Percentiles rank a stretch among this genome's conserved stretches.
These are phyloP conservation scores for Candida albicans DNA, from an alignment of 1,139 yeast genomes.

Conservation along the genomic window DNA sequence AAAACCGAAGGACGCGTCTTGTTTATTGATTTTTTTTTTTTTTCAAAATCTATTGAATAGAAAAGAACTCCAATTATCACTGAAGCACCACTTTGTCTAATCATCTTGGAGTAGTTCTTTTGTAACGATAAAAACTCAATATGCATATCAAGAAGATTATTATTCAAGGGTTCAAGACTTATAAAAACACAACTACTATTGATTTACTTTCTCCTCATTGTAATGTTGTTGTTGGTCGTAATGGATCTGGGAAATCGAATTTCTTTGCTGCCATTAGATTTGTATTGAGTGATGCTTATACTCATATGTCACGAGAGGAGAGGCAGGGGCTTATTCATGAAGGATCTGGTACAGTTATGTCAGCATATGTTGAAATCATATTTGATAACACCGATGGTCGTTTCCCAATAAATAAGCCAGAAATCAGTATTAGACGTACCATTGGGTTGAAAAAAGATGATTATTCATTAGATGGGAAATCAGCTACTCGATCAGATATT, in stretches of 20 bases:
- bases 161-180: constrained; percentile 94
- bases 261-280: constrained; percentile 94
- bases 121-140: too few relatives aligned
- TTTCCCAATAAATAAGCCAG: constrained; percentile 67
- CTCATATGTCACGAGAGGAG: constrained; percentile 85
- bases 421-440: constrained; percentile 77
- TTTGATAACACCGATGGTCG: constrained; percentile 81
- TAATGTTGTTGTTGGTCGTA: constrained; percentile 91
- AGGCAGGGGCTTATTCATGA: constrained; percentile 86
- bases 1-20: too few relatives aligned
- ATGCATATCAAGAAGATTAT: constrained; percentile 53
- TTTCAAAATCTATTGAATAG: too few relatives aligned
- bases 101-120: too few relatives aligned
- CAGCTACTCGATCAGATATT: constrained; percentile 79
- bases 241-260: constrained; percentile 96
- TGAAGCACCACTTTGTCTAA: too few relatives aligned
- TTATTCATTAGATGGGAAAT: constrained; percentile 73
- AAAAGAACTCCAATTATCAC: too few relatives aligned
- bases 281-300: constrained; percentile 87
- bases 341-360: constrained; percentile 89
- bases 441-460: constrained; percentile 93
- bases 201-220: constrained; percentile 77
- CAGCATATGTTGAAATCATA: constrained; percentile 88
- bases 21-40: too few relatives aligned
- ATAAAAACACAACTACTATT: constrained; percentile 77